A percentile compares a stretch with the other conserved stretches of the same genome.
These are phyloP conservation scores for Zarea fungicola DNA, from an alignment of 2,329 filamentous ascomycete genomes.

Conservation along the genomic window DNA sequence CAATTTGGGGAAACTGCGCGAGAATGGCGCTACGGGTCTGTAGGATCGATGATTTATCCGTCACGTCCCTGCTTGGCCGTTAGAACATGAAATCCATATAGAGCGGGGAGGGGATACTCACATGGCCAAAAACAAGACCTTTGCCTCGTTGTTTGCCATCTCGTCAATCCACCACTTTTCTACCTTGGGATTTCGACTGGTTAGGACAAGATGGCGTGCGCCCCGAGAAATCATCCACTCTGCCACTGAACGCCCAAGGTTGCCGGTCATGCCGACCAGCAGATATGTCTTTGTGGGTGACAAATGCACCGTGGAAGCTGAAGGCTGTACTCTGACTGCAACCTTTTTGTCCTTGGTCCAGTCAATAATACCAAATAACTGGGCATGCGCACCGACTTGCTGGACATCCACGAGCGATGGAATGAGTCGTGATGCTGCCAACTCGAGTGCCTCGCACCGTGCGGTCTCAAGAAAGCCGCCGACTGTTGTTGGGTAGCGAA, in stretches of 20 bases:
- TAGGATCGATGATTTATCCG: too few species aligned
- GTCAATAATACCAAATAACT: background rate
- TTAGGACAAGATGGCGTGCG: background rate
- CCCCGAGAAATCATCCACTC: background rate
- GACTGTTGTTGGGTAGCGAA: background rate
- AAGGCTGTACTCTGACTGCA: background rate
- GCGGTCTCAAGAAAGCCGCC: background rate
- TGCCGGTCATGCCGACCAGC: background rate
- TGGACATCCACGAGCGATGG: background rate
- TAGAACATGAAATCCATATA: too few species aligned
- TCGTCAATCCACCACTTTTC: too few species aligned
- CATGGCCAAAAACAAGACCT: too few species aligned
- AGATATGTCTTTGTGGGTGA: conserved; percentile 11
- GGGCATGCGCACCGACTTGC: background rate
- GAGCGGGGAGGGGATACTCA: too few species aligned
- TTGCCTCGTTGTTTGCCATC: too few species aligned
- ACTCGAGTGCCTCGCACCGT: background rate
- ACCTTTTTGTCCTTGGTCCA: background rate
- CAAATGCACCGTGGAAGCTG: background rate
- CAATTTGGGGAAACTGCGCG: too few species aligned
- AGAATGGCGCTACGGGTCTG: too few species aligned
- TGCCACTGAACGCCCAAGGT: background rate
- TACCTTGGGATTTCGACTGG: background rate
- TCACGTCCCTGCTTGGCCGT: too few species aligned
- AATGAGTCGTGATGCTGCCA: background rate